Evolutionary conservation across 2,329 filamentous ascomycete genomes (phyloP), one percentile per base, ranked within the genome.

Genomic region (Ascomycota sp.): DNA sequence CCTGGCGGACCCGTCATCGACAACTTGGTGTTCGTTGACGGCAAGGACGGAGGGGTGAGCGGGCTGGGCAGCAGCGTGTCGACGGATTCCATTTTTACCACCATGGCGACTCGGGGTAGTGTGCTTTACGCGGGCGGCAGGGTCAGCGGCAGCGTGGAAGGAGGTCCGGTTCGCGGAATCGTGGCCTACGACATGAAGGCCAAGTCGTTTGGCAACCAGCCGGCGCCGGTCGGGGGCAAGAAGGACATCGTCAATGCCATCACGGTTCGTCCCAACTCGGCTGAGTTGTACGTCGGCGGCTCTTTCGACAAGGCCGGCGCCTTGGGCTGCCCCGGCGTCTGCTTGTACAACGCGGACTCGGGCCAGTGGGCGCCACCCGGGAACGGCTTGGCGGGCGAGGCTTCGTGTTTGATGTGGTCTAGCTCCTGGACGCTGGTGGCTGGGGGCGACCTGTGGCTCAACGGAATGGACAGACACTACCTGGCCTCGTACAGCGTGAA

Each of bases 231-330:
- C 3, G 63, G 63, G 8, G 85, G 86, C 10, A 57, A 61, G 5
- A 65, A 72, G 36, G 70, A 73, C 19, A 68, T 70, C 3, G 83
- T 95, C 25, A 76, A 81, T 33, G 61, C 78, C 20, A 82, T 98
- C 40, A 66, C 70, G 8, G 61, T 74, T 7, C 75, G 75, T 32
- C 78, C 80, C 1, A 66, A 65, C 32, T 72, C 71, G 12, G 61
- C 64, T 2, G 71, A 89, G 30, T 62, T 98, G 9, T 98, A 78
- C 44, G 77, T 98, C 21, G 86, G 77, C 23, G 89, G 89, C 21
- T 70, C 67, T 8, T 98, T 95, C 45, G 60, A 69, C n/a, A 69
- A 67, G 21, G 89, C 83, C 12, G 89, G 89, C 20, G 75, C 76
- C 4, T 64, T 95, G 20, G 73, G 69, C 25, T 98, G 89, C 47